phyloP scores from a whole-genome alignment of 2,329 filamentous ascomycete species.

The Aspergillus transmontanensis region DNA sequence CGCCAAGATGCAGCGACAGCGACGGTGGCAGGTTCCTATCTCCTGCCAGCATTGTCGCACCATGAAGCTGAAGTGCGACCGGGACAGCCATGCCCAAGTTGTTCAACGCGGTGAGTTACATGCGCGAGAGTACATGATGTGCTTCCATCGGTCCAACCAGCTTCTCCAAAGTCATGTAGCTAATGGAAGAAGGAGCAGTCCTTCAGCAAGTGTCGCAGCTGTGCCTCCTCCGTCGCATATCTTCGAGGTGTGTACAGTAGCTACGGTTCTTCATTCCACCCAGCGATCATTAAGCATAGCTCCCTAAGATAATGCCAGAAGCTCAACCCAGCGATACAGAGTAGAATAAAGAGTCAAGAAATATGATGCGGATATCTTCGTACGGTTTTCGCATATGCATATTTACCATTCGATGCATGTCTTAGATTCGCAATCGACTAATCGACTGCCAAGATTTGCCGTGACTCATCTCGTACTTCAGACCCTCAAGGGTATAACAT shows the following conservation, averaged over 20 bases:
- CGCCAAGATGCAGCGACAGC: not conserved
- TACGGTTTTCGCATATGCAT: too few species aligned
- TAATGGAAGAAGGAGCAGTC: too few species aligned
- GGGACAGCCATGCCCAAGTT: not conserved
- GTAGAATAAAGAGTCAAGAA: too few species aligned
- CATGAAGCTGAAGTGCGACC: not conserved
- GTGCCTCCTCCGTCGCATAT: not conserved
- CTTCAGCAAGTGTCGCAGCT: not conserved
- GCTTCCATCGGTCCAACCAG: not conserved
- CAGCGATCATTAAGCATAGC: too few species aligned
- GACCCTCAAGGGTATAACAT: not conserved
- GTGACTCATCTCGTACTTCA: not conserved
- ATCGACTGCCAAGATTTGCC: not conserved
- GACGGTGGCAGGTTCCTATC: not conserved
- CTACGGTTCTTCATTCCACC: too few species aligned
- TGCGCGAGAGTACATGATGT: not conserved
- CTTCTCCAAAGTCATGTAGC: not conserved
- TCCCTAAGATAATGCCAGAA: too few species aligned
- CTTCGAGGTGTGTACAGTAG: not conserved
- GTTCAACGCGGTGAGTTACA: not conserved
- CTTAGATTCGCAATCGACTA: not conserved
- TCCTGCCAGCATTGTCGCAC: not conserved
- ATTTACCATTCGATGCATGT: too few species aligned
- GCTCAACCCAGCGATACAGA: too few species aligned
- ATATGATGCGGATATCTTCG: too few species aligned